Evolutionary conservation across 2,329 filamentous ascomycete genomes (phyloP).

Genomic region (Ilyonectria robusta): DNA sequence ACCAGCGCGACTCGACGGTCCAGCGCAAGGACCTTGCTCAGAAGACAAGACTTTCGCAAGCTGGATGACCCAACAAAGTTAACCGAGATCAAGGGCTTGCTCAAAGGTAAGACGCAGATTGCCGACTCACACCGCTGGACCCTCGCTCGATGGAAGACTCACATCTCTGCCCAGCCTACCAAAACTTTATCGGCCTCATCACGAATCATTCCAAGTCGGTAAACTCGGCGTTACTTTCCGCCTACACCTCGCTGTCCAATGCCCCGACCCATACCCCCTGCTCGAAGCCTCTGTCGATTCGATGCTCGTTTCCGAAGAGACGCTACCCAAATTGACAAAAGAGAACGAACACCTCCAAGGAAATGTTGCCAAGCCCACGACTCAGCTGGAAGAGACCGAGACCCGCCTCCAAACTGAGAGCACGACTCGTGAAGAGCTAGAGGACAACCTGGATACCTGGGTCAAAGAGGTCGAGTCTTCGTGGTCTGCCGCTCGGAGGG

Average conservation of each 20-base stretch:
- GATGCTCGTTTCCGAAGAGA: conserved; percentile 92
- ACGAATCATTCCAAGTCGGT: conserved; percentile 96
- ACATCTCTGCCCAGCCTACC: conserved; percentile 77
- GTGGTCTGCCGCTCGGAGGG: conserved; percentile 65
- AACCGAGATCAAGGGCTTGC: conserved; percentile 86
- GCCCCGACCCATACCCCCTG: conserved; percentile 96
- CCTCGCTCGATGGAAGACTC: no score
- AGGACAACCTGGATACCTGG: conserved; percentile 82
- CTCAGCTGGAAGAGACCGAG: conserved; percentile 88
- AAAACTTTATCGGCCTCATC: conserved; percentile 95
- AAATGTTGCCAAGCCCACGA: conserved; percentile 80
- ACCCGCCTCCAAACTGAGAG: conserved; percentile 84
- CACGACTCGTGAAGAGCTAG: conserved; percentile 78
- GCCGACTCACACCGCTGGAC: not conserved
- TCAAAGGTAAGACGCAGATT: conserved; percentile 75
- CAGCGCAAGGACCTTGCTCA: conserved; percentile 97
- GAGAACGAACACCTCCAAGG: conserved; percentile 90
- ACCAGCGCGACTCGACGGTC: conserved; percentile 93
- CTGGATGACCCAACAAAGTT: conserved; percentile 91
- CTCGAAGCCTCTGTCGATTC: conserved; percentile 97
- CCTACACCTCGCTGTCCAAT: conserved; percentile 94
- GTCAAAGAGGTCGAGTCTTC: conserved; percentile 92
- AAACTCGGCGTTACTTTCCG: conserved; percentile 91
- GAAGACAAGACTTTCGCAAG: conserved; percentile 98
- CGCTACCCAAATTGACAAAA: conserved; percentile 85